Percentiles rank a stretch among this genome's conserved stretches.
These are phyloP conservation scores for Tolypocladium sp. DNA, from an alignment of 2,329 filamentous ascomycete genomes.

Conservation along the genomic window DNA sequence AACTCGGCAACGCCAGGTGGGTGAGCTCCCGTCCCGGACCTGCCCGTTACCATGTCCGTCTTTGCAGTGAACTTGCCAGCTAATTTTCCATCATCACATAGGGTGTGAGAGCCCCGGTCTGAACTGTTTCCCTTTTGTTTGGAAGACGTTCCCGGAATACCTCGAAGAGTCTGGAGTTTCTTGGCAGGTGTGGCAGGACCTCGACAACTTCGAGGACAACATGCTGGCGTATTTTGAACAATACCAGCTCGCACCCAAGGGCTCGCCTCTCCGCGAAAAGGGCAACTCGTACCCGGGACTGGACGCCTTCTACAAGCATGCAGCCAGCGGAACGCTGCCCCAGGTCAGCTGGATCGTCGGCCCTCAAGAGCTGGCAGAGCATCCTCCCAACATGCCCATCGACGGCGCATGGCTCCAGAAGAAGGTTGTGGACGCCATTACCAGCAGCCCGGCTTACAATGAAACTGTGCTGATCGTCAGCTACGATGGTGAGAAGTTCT, in stretches of 20 bases:
- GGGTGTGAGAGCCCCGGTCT: slow-evolving; percentile 30
- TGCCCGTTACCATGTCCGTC: neutral
- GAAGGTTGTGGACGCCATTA: slow-evolving; percentile 39
- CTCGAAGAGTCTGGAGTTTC: slow-evolving; percentile 36
- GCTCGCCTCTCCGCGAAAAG: slow-evolving; percentile 4
- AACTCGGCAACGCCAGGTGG: slow-evolving; percentile 25
- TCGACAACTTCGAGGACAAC: slow-evolving; percentile 43
- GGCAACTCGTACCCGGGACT: slow-evolving; percentile 34
- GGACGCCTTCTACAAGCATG: slow-evolving; percentile 37
- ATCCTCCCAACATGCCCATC: slow-evolving; percentile 41
- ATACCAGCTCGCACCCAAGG: slow-evolving; percentile 7
- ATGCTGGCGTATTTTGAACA: slow-evolving; percentile 32
- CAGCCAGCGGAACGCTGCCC: slow-evolving; percentile 38
- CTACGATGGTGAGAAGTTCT: slow-evolving; percentile 28
- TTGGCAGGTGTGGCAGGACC: slow-evolving; percentile 41
- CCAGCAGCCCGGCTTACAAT: slow-evolving; percentile 35
- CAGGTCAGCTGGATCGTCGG: slow-evolving; percentile 42
- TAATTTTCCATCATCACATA: slow-evolving; percentile 7
- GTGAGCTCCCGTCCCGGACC: neutral
- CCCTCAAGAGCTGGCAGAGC: slow-evolving; percentile 33
- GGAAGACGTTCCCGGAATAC: slow-evolving; percentile 39
- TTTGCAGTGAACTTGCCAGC: neutral
- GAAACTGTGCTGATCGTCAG: slow-evolving; percentile 41
- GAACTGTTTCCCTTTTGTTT: slow-evolving; percentile 42
- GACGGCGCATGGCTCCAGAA: slow-evolving; percentile 48